Base-by-base conservation (phyloP, 768 basidiomycete species). In the Serpula lacrymans region DNA sequence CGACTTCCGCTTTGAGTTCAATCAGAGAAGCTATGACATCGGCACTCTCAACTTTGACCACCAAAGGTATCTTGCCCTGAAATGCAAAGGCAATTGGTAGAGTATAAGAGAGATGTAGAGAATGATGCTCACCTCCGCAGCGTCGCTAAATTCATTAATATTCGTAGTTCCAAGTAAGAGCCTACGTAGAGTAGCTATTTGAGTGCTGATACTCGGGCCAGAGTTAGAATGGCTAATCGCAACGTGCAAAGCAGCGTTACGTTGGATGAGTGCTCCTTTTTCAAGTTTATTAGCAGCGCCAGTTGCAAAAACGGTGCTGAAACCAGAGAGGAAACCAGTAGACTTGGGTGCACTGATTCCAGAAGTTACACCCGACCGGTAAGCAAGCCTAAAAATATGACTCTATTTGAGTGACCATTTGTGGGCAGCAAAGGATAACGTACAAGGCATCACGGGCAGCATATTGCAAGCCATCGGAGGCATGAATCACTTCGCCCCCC, bases 11-110 rank as follows among this genome's bases (percentile, higher is more conserved):
- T 61, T 87, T 88, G 41, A 95, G 68, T 18, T 72, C 58, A 31
- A 94, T 68, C 25, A 94, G 60, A 1, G 84, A 78, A 1, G 85
- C 88, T 46, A 94, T 93, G 38, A 86, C 68, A 59, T 94, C 92
- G 4, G 88, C 90, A 50, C 71, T 89, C 48, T 84, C 69, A 2
- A 77, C 80, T 40, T 83, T 77, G 6, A 91, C 67, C 8, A 95
- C 84, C 5, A 96, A 66, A 3, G 88, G 83, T 16, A 92, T 70
- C 26, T 70, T 53, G 5, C 88, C 87, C 80, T 85, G 26, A 16
- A 8, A n/a, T 5, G 69, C 59, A 14, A 88, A 63, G 5, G 87
- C 81, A 13, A 89, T 65, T 0, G 82, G 77, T 5, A 82, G 55
- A 27, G 69, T 48, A 3, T n/a, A 37, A 39, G 18, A 2, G 25